Evolutionary conservation across 2,329 filamentous ascomycete genomes (phyloP), one percentile per base, ranked within the genome.

Genomic region (Exophiala alcalophila): DNA sequence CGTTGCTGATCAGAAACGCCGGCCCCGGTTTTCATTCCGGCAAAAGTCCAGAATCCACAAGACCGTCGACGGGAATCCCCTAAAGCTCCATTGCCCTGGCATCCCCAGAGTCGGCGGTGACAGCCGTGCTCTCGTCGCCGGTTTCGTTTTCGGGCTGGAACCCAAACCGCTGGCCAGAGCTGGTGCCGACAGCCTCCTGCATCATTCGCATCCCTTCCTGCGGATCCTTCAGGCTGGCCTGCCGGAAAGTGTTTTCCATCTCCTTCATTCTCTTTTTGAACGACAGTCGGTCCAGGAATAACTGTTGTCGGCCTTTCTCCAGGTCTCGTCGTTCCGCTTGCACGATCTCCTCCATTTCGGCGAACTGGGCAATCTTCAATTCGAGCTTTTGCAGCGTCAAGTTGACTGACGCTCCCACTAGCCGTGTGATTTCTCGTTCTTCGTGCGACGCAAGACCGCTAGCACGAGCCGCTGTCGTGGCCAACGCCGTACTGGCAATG

Each of bases 301-400:
- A 77, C 64, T 96, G 86, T 64, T 97, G 90, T 20, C 91, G 81
- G 27, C 86, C 87, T 44, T 90, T 81, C 66, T 98, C 92, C 15
- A 98, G 75, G 65, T 98, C 92, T 47, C 90, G 80, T 47, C 91
- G 83, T 70, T 98, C 92, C 4, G 90, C 88, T 57, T 94, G 86
- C 36, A 98, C 74, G 30, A 96, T 83, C 12, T 86, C 78, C 67
- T 98, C 92, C 77, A 98, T 90, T 65, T 98, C 92, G 58, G 86
- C 84, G 67, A 98, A 98, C 64, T 97, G 94, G 60, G 88, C 83
- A 47, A 98, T 76, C 69, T 98, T 98, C 57, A 97, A 73, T 67
- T 97, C 89, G 50, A 97, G 81, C 68, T 98, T 98, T 61, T 95
- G 84, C 23, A 97, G 73, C n/a, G 87, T 91, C 9, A 94, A 76